Evolutionary conservation across 2,329 filamentous ascomycete species (phyloP), one percentile per base, ranked within the genome.

Genomic region (Aphanocladium album): DNA sequence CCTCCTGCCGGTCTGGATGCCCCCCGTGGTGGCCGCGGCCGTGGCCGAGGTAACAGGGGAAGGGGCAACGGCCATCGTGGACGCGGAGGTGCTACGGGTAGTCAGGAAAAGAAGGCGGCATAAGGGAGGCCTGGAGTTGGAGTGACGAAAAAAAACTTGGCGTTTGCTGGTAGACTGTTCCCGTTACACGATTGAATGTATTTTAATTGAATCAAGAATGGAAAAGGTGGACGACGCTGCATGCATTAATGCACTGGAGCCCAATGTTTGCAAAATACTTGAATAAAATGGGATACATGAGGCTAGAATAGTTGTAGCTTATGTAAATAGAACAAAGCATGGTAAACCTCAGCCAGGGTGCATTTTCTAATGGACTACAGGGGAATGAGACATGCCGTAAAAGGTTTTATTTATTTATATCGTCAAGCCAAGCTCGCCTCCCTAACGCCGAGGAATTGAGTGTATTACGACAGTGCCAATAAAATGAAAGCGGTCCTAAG

Each of bases 1-100:
- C 88, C 87, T 23, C 87, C 88, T 1, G 72, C 82, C 1, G 80
- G 71, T 47, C 73, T 89, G 14, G 80, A 87, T 64, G 67, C 74
- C 19, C 68, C 73, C 23, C 75, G 75, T 30, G 72, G 77, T 35
- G 73, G 76, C 5, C 73, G 75, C 35, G 74, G 76, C 9, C 73
- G 76, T 59, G 74, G 74, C 14, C 71, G 77, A 16, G 73, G 79
- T 51, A 73, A 74, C 43, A 70, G 77, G 57, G 77, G 73, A 27
- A 70, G 74, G 25, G 73, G 75, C 19, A 71, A 70, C 16, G 62
- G 64, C 43, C 67, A 71, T 17, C 70, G 75, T 41, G 72, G 74
- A 47, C 72, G 76, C 51, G 74, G 71, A 16, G 70, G 72, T 53
- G 51, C 54, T 58, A 33, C 57, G 33, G 51, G 57, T 11, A 59